Conservation (phyloP, 169 alveolate genomes). For the Cryptosporidium ubiquitum region DNA sequence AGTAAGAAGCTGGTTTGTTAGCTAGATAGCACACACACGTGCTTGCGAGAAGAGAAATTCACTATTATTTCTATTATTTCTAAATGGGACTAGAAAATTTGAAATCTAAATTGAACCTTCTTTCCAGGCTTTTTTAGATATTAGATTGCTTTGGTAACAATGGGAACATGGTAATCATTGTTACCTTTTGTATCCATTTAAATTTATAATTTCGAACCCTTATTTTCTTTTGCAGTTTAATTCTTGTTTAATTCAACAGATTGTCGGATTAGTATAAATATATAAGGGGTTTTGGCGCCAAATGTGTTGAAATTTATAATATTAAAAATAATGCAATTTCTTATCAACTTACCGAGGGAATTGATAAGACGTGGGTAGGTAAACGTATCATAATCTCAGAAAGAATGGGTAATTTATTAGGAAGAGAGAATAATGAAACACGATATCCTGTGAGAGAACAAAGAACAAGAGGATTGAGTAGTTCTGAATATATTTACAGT, state of each 20-base stretch:
- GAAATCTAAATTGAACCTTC: neutral
- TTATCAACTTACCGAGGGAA: neutral
- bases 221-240: neutral
- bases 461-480: constrained; percentile 13
- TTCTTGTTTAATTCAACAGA: neutral
- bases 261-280: neutral
- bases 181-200: constrained; percentile 4
- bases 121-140: neutral
- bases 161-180: neutral
- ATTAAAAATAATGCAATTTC: neutral
- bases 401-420: constrained; percentile 42
- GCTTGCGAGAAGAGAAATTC: neutral
- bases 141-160: neutral
- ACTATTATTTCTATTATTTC: constrained; percentile 10
- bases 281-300: neutral
- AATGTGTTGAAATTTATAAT: neutral
- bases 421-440: neutral
- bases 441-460: constrained; percentile 56
- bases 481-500: constrained; percentile 13
- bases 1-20: neutral
- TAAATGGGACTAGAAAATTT: neutral
- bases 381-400: neutral
- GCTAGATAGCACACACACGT: neutral
- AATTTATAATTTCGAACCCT: neutral
- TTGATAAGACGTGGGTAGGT: neutral